These are phyloP conservation scores for Diddensiella santjacobensis DNA, from an alignment of 805 yeast genomes.

Conservation along the genomic window DNA sequence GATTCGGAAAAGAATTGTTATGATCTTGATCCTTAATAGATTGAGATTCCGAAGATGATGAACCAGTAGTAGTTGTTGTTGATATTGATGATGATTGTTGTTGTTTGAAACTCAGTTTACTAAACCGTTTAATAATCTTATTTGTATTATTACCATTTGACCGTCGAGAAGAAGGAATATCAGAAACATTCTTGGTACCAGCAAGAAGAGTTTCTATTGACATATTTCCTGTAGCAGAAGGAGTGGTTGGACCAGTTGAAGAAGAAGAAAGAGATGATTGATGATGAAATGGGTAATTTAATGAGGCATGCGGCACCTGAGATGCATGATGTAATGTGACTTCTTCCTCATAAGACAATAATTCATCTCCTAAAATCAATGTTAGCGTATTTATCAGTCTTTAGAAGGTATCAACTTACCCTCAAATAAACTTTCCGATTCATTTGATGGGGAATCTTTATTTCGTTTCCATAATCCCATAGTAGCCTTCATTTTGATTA, in stretches of 20 bases:
- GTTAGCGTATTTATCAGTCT: not conserved
- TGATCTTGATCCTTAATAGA: not conserved
- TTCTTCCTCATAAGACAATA: slow-evolving; percentile 24
- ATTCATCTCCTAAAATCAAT: slow-evolving; percentile 17
- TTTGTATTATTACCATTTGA: not conserved
- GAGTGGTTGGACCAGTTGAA: not conserved
- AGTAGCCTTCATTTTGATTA: not conserved
- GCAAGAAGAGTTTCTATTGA: slow-evolving; percentile 20
- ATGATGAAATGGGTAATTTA: slow-evolving; percentile 7
- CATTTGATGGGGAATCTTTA: not conserved
- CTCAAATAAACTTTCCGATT: not conserved
- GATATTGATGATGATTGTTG: too few species aligned
- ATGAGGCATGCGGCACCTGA: slow-evolving; percentile 15
- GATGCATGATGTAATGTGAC: slow-evolving; percentile 21
- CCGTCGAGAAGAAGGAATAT: not conserved
- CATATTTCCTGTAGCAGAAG: slow-evolving; percentile 19
- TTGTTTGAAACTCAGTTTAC: not conserved
- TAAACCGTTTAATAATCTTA: not conserved
- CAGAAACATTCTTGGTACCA: not conserved
- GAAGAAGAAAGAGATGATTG: not conserved
- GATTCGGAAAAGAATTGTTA: not conserved
- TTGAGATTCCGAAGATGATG: not conserved
- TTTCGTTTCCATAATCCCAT: slow-evolving; percentile 1
- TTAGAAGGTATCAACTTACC: slow-evolving; percentile 3
- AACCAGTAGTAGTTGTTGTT: not conserved